phyloP scores from a whole-genome alignment of 1,284 basidiomycete genomes.

The Vanrija sp. region DNA sequence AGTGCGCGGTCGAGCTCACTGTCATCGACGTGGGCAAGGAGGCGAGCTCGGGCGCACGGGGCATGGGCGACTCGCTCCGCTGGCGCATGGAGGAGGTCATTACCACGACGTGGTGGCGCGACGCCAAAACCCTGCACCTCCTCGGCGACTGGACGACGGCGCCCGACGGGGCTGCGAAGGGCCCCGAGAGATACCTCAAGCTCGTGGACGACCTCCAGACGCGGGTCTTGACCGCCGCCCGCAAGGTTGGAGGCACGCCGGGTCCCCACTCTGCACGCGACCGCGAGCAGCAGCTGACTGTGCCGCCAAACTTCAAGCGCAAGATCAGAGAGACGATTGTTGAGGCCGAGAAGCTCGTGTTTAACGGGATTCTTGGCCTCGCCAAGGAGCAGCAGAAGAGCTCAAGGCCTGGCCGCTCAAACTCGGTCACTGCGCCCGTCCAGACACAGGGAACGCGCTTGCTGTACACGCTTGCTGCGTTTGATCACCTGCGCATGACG shows the following conservation, averaged over 20 bases:
- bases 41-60: constrained; percentile 62
- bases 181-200: constrained; percentile 58
- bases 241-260: constrained; percentile 61
- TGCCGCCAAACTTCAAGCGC: constrained; percentile 46
- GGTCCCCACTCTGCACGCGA: constrained; percentile 14
- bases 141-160: constrained; percentile 78
- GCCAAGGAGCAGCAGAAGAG: constrained; percentile 47
- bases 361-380: constrained; percentile 82
- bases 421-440: neutral
- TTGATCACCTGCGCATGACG: constrained; percentile 66
- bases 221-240: constrained; percentile 71
- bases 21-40: constrained; percentile 77
- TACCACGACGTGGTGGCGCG: constrained; percentile 74
- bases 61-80: constrained; percentile 72
- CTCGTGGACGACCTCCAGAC: constrained; percentile 80
- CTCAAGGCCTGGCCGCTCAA: neutral
- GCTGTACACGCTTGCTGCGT: constrained; percentile 84
- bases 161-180: constrained; percentile 30
- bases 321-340: constrained; percentile 84
- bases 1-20: constrained; percentile 76
- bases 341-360: constrained; percentile 79
- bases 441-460: constrained; percentile 71
- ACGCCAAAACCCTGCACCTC: constrained; percentile 76
- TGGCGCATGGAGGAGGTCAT: constrained; percentile 87
- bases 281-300: constrained; percentile 7